A percentile compares a stretch with the other conserved stretches of the same genome.
Evolutionary conservation across 495 filamentous ascomycete genomes (phyloP).

Genomic region (Ramalina peruviana): DNA sequence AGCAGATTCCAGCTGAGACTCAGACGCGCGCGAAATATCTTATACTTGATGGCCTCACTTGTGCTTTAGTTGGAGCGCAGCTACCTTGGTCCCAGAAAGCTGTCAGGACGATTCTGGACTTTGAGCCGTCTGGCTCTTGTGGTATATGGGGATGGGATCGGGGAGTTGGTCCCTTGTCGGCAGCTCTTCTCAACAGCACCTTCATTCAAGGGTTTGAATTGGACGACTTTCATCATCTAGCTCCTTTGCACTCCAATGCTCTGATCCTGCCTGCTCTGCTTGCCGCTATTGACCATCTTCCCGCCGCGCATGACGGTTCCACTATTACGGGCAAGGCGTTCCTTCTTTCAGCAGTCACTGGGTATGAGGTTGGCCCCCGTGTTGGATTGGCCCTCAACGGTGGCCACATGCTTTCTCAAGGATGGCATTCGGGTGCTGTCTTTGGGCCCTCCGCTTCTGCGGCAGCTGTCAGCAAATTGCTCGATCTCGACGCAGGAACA

Average conservation of each 20-base stretch:
- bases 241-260: slow-evolving; percentile 24
- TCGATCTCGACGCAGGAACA: slow-evolving; percentile 16
- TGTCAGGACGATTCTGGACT: slow-evolving; percentile 19
- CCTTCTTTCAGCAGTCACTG: slow-evolving; percentile 25
- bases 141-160: slow-evolving; percentile 22
- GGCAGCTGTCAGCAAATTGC: slow-evolving; percentile 26
- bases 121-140: slow-evolving; percentile 23
- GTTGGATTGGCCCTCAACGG: slow-evolving; percentile 28
- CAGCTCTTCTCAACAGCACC: slow-evolving; percentile 11
- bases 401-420: slow-evolving; percentile 23
- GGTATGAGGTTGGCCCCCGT: slow-evolving; percentile 28
- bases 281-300: neutral
- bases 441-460: slow-evolving; percentile 30
- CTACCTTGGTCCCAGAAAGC: slow-evolving; percentile 29
- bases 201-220: slow-evolving; percentile 10
- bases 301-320: no score
- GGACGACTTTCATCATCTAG: slow-evolving; percentile 20
- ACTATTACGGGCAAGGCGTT: slow-evolving; percentile 9
- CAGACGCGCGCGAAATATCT: slow-evolving; percentile 26
- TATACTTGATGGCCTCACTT: slow-evolving; percentile 32
- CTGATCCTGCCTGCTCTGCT: slow-evolving; percentile 1
- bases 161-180: slow-evolving; percentile 14
- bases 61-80: slow-evolving; percentile 27
- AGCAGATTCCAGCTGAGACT: slow-evolving; percentile 15
- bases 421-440: slow-evolving; percentile 33